Base-by-base conservation (phyloP, 768 basidiomycete genomes). In the Suillus clintonianus region DNA sequence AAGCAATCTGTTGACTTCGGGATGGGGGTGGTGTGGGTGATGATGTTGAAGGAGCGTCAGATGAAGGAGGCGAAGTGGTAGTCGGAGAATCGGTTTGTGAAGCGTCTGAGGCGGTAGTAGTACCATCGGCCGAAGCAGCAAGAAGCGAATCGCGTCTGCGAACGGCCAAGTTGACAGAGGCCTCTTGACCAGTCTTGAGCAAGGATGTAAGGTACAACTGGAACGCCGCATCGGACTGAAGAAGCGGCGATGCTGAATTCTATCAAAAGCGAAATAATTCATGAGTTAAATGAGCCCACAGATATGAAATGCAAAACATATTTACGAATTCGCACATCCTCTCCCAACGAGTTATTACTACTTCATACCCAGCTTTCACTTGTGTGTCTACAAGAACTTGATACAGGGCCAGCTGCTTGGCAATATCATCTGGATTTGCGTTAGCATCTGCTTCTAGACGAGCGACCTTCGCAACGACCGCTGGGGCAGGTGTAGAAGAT, bases 261-360 rank as follows among this genome's bases (percentile, higher is more conserved):
- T 94, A 68, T 1, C 27, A 63, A 34, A 32, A 3, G 50, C 4
- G 58, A 54, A 34, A 13, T 11, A 19, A 30, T 11, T 27, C 60
- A 48, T 59, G 73, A 56, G 42, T 30, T 60, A 65, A 53, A 55
- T 58, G 57, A 63, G 36, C 56, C 34, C 36, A 39, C 42, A 17
- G 5, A 27, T 58, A 14, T 19, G 39, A 47, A 10, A 53, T 13
- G 15, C 13, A 42, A 59, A 34, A 42, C 10, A 15, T 36, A 86
- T 91, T 68, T 78, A 94, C 93, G 71, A 89, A 92, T 83, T 94
- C 90, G 69, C 85, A 85, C 83, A 89, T 87, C 67, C 88, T 82
- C 72, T 95, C 92, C 92, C 93, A 95, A 61, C 92, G 85, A 70
- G 80, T 86, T 62, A 92, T 86, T 62, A 94, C 78, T 27, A 90